Base-by-base conservation (phyloP, 2,329 filamentous ascomycete genomes). In the Stromatinia cepivora region DNA sequence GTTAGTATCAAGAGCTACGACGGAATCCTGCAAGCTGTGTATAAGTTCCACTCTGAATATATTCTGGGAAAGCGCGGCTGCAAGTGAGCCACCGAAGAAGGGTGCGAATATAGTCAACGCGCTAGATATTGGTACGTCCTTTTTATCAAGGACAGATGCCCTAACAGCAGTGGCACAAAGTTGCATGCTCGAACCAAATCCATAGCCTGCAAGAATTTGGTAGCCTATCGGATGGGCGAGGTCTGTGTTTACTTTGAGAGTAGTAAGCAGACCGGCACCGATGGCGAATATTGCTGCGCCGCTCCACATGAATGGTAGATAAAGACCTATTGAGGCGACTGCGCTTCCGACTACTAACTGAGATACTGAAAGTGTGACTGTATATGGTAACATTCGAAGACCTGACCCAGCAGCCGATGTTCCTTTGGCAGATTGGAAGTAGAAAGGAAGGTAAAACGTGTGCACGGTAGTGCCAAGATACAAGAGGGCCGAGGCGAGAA, bases 171-270 rank as follows among this genome's bases (percentile, higher is more conserved):
- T 62, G 13, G 39, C 58, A 50, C 58, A 46, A 13, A 62, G 58
- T 73, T 88, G 86, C 81, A 89, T 85, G 15, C 84, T 84, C 39
- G 84, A 79, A 2, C 87, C 87, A 8, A 85, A 81, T 48, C 86
- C 86, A 8, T 85, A 78, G 39, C 85, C 86, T 31, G 81, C 79
- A n/a, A 88, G 73, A 61, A 86, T 82, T 73, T 87, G 85, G 76
- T 84, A 87, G 31, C 85, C 85, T 70, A 87, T 84, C 84, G 85
- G 87, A 48, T 81, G 25, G 77, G 75, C 62, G 28, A 48, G 39
- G 2, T 31, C 25, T 17, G 66, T 70, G 17, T 56, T 57, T n/a
- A 64, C 39, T 61, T 79, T 76, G 31, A 87, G 81, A 0, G 84
- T 86, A 0, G 84, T 84, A 70, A 88, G 80, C 68, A 88, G 80